Conservation (phyloP, 306 rosid genomes). For the Quercus mongolica region DNA sequence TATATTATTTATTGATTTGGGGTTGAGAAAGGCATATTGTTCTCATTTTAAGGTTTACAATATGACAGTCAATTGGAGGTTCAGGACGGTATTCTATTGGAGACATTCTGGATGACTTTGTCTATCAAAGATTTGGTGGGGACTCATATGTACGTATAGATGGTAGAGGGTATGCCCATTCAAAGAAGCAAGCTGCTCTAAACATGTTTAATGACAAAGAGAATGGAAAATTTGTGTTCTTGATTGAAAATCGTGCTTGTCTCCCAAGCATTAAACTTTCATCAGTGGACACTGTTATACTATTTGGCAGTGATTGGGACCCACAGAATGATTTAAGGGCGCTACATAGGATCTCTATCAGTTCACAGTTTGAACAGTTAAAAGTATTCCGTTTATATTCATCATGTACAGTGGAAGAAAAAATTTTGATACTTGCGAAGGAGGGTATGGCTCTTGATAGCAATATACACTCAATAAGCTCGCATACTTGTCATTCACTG, state of each 20-base stretch:
- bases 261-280: conserved; percentile 53
- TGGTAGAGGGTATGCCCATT: conserved; percentile 31
- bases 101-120: conserved; percentile 69
- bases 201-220: conserved; percentile 56
- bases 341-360: conserved; percentile 54
- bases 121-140: conserved; percentile 56
- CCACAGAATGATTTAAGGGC: conserved; percentile 62
- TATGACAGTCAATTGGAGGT: conserved; percentile 50
- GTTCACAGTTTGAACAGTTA: conserved; percentile 47
- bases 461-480: conserved; percentile 33
- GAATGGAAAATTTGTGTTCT: conserved; percentile 62
- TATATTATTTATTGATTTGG: background rate
- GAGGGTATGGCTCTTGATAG: conserved; percentile 49
- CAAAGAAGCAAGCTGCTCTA: conserved; percentile 51
- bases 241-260: conserved; percentile 71
- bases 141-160: conserved; percentile 63
- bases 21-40: conserved; percentile 1
- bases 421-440: conserved; percentile 56
- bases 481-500: conserved; percentile 38
- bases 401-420: conserved; percentile 63
- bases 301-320: conserved; percentile 75
- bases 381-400: conserved; percentile 65
- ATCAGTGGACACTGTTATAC: conserved; percentile 56
- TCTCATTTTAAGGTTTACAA: background rate
- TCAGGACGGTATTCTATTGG: conserved; percentile 52